Base-by-base conservation (phyloP, 1,284 basidiomycete species). In the Porphyrellus sp. region DNA sequence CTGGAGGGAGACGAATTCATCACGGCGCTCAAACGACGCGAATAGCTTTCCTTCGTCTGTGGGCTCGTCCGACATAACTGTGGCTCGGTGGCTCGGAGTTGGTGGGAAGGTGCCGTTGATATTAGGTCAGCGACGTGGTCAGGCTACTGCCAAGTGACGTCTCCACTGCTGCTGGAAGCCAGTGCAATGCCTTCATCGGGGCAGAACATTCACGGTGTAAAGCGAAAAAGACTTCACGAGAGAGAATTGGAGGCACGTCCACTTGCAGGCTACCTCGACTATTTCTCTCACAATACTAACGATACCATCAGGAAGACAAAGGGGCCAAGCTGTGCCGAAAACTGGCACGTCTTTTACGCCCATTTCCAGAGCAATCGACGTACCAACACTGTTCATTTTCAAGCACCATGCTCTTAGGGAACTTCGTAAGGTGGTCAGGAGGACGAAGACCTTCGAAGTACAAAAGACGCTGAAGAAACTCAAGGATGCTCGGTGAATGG, bases 391-490 rank as follows among this genome's bases (percentile, higher is more conserved):
- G 23, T 42, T 18, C 34, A 34, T 55, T 57, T 35, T 60, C 49
- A 59, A 88, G 90, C 82, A 89, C 65, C 87, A 89, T 60, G 77
- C 79, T 56, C 62, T 85, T 47, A 85, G 79, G 65, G 81, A 88
- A 58, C 76, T 88, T 18, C 75, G 75, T 52, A 86, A 85, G 61
- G 81, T 84, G 5, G 80, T 83, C 44, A 97, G 93, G 74, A 92
- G 88, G 67, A 85, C 86, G 8, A 91, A 85, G 68, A 75, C 81
- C 0, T 91, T 91, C 59, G 94, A 97, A 72, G 80, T 83, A 0
- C 90, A 89, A 70, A 90, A 89, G 64, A 70, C 89, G 15, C 81
- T 95, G 49, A 94, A 93, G 75, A 88, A 84, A 72, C 72, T 95
- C 53, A 94, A 89, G 70, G 77, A 77, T 44, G 67, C 86, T 21